phyloP scores from a whole-genome alignment of 2,329 filamentous ascomycete species.

The Monilinia polystroma region DNA sequence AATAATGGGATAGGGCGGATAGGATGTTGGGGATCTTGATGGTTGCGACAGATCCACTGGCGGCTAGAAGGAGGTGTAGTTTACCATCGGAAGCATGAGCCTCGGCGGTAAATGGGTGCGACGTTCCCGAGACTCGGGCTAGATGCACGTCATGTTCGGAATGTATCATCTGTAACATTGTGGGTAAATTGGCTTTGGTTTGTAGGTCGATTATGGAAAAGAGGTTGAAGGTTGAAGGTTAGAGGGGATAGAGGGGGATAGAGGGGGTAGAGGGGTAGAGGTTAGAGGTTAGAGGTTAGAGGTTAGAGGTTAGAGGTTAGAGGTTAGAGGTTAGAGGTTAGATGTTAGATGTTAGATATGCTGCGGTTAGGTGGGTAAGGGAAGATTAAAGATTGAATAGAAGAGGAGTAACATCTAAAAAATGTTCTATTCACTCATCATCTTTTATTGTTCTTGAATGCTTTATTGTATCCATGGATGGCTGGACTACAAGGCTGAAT shows the following conservation, averaged over 20 bases:
- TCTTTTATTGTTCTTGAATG: slow-evolving; percentile 7
- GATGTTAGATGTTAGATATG: neutral
- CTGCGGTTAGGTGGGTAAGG: neutral
- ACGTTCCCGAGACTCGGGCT: slow-evolving; percentile 19
- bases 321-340: neutral
- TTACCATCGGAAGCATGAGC: slow-evolving; percentile 49
- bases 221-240: neutral
- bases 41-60: slow-evolving; percentile 76
- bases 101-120: slow-evolving; percentile 34
- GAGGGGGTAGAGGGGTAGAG: too few relatives aligned
- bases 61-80: slow-evolving; percentile 63
- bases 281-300: neutral
- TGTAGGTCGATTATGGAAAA: neutral
- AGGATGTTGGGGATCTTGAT: slow-evolving; percentile 77
- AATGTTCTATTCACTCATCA: slow-evolving; percentile 3
- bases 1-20: slow-evolving; percentile 52
- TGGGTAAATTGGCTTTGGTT: slow-evolving; percentile 1
- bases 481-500: slow-evolving; percentile 6
- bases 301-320: neutral
- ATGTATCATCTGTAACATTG: slow-evolving; percentile 31
- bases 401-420: neutral
- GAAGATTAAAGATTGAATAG: too few relatives aligned
- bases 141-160: slow-evolving; percentile 24
- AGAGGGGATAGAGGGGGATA: too few relatives aligned
- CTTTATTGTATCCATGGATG: neutral